These are phyloP conservation scores for Capniomyces stellatus DNA, from an alignment of 371 early-diverging fungal species.

Conservation along the genomic window DNA sequence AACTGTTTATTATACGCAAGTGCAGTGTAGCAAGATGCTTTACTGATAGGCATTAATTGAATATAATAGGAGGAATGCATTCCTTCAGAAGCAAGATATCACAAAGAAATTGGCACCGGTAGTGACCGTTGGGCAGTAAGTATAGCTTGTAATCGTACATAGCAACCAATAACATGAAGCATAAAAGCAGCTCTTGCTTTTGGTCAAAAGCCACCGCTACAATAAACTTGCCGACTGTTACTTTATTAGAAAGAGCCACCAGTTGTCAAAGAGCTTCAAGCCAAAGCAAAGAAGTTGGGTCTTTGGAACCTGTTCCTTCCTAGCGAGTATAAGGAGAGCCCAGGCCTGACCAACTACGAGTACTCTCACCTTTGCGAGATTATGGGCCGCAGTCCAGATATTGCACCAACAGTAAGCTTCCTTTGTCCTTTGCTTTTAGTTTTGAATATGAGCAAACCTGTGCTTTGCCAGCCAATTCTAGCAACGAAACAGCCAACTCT, in stretches of 20 bases:
- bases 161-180: neutral
- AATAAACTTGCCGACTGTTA: too few relatives aligned
- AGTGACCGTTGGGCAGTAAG: neutral
- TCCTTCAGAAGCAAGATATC: neutral
- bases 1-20: slow-evolving; percentile 43
- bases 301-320: slow-evolving; percentile 91
- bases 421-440: neutral
- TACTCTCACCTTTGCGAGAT: slow-evolving; percentile 80
- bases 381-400: slow-evolving; percentile 44
- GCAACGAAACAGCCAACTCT: too few relatives aligned
- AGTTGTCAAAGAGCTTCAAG: slow-evolving; percentile 72
- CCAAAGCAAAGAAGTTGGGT: slow-evolving; percentile 68
- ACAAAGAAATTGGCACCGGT: neutral
- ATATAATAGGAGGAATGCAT: neutral
- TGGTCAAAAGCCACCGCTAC: too few relatives aligned
- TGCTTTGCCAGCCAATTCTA: too few relatives aligned
- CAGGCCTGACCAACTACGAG: slow-evolving; percentile 84
- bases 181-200: too few relatives aligned
- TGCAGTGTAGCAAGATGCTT: neutral
- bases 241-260: slow-evolving; percentile 31
- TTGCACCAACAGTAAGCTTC: neutral
- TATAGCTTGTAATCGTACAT: neutral
- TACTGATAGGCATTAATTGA: neutral
- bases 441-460: too few relatives aligned
- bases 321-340: slow-evolving; percentile 50